Evolutionary conservation across 441 rosid species (phyloP).

Genomic region (Capsella rubella): DNA sequence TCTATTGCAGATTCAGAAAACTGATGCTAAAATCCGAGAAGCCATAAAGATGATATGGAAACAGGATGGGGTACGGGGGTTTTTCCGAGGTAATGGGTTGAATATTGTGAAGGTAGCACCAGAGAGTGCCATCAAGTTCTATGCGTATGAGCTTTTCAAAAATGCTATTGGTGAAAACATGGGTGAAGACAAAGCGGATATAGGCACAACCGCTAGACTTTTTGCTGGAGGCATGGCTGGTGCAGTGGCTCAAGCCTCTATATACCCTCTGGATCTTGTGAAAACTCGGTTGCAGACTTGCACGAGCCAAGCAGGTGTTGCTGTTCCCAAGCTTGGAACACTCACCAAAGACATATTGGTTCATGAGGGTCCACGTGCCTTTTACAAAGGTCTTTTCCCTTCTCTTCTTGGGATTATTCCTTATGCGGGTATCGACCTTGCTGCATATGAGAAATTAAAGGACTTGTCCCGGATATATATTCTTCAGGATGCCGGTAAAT

Average conservation of each 20-base stretch:
- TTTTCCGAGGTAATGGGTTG: slow-evolving; percentile 69
- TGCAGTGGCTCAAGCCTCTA: slow-evolving; percentile 68
- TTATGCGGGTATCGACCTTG: slow-evolving; percentile 73
- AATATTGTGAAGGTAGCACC: slow-evolving; percentile 73
- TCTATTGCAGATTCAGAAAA: slow-evolving; percentile 62
- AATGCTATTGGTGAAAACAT: slow-evolving; percentile 48
- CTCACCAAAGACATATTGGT: slow-evolving; percentile 61
- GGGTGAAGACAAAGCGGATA: slow-evolving; percentile 51
- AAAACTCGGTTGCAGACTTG: slow-evolving; percentile 72
- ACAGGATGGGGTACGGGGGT: slow-evolving; percentile 54
- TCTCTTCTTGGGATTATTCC: slow-evolving; percentile 75
- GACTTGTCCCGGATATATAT: slow-evolving; percentile 64
- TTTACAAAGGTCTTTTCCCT: slow-evolving; percentile 70
- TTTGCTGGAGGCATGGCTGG: slow-evolving; percentile 74
- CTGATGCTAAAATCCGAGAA: slow-evolving; percentile 55
- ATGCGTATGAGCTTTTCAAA: slow-evolving; percentile 64
- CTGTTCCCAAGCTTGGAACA: slow-evolving; percentile 52
- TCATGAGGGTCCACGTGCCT: slow-evolving; percentile 70
- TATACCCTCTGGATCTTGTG: slow-evolving; percentile 73
- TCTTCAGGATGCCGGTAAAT: slow-evolving; percentile 55
- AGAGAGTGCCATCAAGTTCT: slow-evolving; percentile 70
- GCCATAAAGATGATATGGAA: slow-evolving; percentile 61
- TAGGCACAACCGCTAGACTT: slow-evolving; percentile 57
- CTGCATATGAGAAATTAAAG: slow-evolving; percentile 66
- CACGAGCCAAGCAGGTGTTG: slow-evolving; percentile 50